phyloP scores from a whole-genome alignment of 148 eudicot genomes.

The Rhododendron griersonianum region DNA sequence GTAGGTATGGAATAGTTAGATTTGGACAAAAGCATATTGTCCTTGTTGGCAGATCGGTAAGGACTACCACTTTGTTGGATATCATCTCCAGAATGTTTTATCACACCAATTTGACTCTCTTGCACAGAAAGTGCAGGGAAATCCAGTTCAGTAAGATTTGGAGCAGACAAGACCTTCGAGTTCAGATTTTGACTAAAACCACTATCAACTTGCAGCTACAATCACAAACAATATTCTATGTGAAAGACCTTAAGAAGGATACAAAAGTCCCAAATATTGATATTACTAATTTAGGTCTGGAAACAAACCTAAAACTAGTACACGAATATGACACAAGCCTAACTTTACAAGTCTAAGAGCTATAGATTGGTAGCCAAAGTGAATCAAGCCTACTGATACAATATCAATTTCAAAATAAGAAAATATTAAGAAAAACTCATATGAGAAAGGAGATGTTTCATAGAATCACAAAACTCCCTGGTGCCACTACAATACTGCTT shows the following conservation, averaged over 20 bases:
- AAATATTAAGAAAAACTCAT: not conserved
- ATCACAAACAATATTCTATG: conserved; percentile 9
- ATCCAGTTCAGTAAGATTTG: conserved; percentile 70
- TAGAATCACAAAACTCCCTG: not conserved
- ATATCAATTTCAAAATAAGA: not conserved
- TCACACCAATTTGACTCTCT: conserved; percentile 44
- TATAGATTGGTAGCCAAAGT: not conserved
- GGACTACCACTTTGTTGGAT: conserved; percentile 47
- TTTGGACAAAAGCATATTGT: conserved; percentile 47
- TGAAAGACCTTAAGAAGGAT: conserved; percentile 1
- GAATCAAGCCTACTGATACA: not conserved
- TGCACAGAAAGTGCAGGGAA: conserved; percentile 72
- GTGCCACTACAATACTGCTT: not conserved
- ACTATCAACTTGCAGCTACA: conserved; percentile 92
- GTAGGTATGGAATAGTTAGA: conserved; percentile 53
- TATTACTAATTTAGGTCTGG: not conserved
- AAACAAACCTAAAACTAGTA: not conserved
- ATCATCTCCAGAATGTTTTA: conserved; percentile 54
- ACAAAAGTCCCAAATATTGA: not conserved
- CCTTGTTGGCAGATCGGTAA: conserved; percentile 54
- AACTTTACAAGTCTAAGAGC: not conserved
- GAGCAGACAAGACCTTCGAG: conserved; percentile 63
- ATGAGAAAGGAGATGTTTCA: not conserved
- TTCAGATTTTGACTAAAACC: conserved; percentile 54
- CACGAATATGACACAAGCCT: conserved; percentile 2